phyloP scores from a whole-genome alignment of 148 eudicot species.

The Fagopyrum esculentum region DNA sequence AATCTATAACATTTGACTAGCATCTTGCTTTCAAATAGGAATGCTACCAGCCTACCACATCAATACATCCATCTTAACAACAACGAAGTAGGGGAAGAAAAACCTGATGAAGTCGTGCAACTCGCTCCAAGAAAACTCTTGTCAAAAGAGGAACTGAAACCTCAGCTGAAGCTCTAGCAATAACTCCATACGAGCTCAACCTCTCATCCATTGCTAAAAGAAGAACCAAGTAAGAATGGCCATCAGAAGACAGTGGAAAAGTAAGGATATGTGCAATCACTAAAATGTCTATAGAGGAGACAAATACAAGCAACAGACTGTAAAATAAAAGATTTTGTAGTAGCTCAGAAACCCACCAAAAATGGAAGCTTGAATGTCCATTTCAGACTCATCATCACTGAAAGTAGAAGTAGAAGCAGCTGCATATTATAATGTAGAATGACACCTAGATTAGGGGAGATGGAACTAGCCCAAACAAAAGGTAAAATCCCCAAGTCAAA shows the following conservation, averaged over 20 bases:
- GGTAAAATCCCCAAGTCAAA: not conserved
- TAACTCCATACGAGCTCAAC: conserved; percentile 84
- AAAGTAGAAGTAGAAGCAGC: conserved; percentile 79
- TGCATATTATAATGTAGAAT: conserved; percentile 14
- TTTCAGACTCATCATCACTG: conserved; percentile 56
- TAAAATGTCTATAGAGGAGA: conserved; percentile 1
- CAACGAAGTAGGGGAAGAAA: not conserved
- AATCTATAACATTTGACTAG: not conserved
- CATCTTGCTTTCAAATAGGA: not conserved
- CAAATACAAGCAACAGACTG: not conserved
- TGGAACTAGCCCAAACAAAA: not conserved
- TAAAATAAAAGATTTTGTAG: not conserved
- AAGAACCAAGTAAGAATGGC: conserved; percentile 1
- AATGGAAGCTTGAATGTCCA: conserved; percentile 76
- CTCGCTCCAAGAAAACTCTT: conserved; percentile 55
- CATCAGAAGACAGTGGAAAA: conserved; percentile 6
- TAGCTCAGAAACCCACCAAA: conserved; percentile 40
- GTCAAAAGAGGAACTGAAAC: conserved; percentile 64
- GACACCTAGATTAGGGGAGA: not conserved
- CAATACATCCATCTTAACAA: not conserved
- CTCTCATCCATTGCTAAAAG: conserved; percentile 96
- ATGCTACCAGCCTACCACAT: not conserved
- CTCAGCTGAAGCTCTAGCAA: conserved; percentile 80
- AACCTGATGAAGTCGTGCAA: conserved; percentile 83
- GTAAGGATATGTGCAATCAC: not conserved